Base-by-base conservation (phyloP, 345 rosid species). In the Lagerstroemia speciosa region DNA sequence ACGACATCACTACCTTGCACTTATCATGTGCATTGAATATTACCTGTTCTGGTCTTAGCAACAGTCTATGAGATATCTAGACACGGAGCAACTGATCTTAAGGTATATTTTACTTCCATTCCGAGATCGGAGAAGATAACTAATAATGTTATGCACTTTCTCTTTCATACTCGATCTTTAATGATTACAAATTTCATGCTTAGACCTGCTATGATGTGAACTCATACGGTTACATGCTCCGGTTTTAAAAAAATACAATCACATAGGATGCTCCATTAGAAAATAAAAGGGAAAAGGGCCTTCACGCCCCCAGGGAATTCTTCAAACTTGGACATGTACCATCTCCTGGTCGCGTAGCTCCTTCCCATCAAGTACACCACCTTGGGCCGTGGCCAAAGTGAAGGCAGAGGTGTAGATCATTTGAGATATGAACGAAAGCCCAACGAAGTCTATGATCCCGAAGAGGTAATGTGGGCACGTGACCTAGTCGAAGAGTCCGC, bases 381-480 rank as follows among this genome's bases (percentile, higher is more conserved):
- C n/a, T n/a, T n/a, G n/a, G 67, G 74, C 70, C 0, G 79, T 71
- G 32, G 84, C 90, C 29, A 77, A 12, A 40, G 83, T 69, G 73
- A 69, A 67, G 52, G 75, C 67, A 48, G 76, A 66, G 3, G 89
- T 72, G 30, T 77, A 85, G 12, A 79, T 30, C 43, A 88, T 89
- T 69, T 87, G 97, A 53, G 92, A 80, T 14, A 91, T 77, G 40
- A 86, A 62, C 1, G 83, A 70, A 48, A 93, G 62, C 24, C 92
- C 87, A 72, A 80, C 70, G 36, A 88, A 86, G 3, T 58, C 87
- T 43, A 89, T 22, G 41, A 85, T 81, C 83, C 90, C 97, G 66
- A 89, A 90, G 0, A 89, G 70, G 33, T 93, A 93, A 62, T 89
- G 97, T 53, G 97, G 97, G 77, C 96, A 93, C 33, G 85, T 77